A percentile compares a stretch with the other conserved stretches of the same genome.
Conservation (phyloP, 768 basidiomycete genomes). For the Tricholoma saponaceum region DNA sequence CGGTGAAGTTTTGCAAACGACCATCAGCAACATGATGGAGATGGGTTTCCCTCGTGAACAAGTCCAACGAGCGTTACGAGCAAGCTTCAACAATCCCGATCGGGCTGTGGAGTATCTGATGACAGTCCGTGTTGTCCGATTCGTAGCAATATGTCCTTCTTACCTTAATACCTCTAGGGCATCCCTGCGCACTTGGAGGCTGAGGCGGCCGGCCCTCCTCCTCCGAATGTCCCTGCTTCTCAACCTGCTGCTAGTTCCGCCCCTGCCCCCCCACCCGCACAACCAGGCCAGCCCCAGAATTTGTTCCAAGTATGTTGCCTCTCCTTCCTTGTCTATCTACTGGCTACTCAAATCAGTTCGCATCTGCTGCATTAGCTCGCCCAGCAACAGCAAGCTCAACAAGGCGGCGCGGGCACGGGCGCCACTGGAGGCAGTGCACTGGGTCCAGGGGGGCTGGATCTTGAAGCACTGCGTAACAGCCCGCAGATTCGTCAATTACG, state of each 20-base stretch:
- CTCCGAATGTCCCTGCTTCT: constrained; percentile 22
- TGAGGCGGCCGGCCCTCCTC: constrained; percentile 33
- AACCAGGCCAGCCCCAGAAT: constrained; percentile 62
- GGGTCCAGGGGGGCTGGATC: constrained; percentile 33
- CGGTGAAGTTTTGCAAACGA: constrained; percentile 69
- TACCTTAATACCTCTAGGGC: constrained; percentile 45
- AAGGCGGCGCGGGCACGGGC: constrained; percentile 31
- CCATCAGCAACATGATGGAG: constrained; percentile 81
- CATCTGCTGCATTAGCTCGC: constrained; percentile 46
- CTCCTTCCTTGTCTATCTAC: neutral
- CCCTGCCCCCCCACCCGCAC: constrained; percentile 31
- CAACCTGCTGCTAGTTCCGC: constrained; percentile 29
- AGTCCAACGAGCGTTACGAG: constrained; percentile 80
- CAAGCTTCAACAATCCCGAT: constrained; percentile 96
- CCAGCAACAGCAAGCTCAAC: constrained; percentile 63
- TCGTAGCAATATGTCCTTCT: constrained; percentile 3
- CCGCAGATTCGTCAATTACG: constrained; percentile 73
- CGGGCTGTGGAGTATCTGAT: constrained; percentile 98
- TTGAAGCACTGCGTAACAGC: constrained; percentile 53
- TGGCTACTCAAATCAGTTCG: neutral
- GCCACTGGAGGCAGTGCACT: constrained; percentile 27
- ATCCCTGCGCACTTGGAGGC: constrained; percentile 69
- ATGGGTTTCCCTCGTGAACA: constrained; percentile 93
- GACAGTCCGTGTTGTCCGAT: constrained; percentile 50
- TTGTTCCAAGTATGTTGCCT: constrained; percentile 68